Conservation (phyloP, 441 rosid species). For the Melastoma candidum region DNA sequence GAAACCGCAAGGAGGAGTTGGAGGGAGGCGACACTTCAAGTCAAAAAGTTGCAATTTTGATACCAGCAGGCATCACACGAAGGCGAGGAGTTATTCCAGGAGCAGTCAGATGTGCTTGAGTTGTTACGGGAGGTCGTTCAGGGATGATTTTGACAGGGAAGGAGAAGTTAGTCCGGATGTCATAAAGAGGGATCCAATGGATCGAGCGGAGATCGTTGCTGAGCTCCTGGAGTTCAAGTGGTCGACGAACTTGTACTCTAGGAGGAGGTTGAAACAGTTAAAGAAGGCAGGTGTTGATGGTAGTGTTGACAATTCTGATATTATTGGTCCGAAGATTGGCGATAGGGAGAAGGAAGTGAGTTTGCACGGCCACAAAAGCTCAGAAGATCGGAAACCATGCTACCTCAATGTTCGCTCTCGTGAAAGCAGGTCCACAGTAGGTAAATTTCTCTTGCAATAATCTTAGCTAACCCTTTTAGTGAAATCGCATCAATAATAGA, state of each 20-base stretch:
- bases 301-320: constrained; percentile 8
- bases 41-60: constrained; percentile 46
- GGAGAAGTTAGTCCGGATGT: constrained; percentile 23
- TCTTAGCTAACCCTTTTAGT: too few species aligned
- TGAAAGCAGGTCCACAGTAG: too few species aligned
- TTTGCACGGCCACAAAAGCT: too few species aligned
- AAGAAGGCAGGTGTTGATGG: constrained; percentile 19
- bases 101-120: constrained; percentile 51
- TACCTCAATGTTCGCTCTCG: too few species aligned
- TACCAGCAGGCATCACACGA: constrained; percentile 18
- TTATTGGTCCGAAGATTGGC: constrained; percentile 11
- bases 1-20: constrained; percentile 21
- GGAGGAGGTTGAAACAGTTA: constrained; percentile 28
- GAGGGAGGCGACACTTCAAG: constrained; percentile 31
- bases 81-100: constrained; percentile 25
- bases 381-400: too few species aligned
- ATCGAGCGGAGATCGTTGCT: constrained; percentile 18
- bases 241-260: constrained; percentile 69
- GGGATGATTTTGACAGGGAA: not conserved
- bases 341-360: too few species aligned
- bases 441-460: too few species aligned
- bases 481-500: too few species aligned
- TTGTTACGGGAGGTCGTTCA: constrained; percentile 35
- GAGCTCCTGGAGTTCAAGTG: constrained; percentile 43
- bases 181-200: constrained; percentile 41